phyloP scores from a whole-genome alignment of 805 yeast genomes.

The Debaryomyces prosopidis region DNA sequence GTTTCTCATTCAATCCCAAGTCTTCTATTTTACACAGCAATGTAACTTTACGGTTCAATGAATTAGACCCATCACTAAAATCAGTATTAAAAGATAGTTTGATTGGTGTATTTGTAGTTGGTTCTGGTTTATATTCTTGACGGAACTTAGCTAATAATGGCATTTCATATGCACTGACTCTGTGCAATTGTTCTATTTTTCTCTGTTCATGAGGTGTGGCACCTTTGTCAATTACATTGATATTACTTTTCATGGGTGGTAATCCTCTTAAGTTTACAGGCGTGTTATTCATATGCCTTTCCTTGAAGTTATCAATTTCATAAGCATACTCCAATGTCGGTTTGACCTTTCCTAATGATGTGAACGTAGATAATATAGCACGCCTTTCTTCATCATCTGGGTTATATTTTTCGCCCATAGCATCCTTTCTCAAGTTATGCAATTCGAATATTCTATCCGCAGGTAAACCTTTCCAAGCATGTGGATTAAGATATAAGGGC shows the following conservation, averaged over 20 bases:
- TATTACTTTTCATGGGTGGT: constrained; percentile 39
- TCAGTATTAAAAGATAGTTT: constrained; percentile 66
- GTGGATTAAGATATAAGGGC: constrained; percentile 58
- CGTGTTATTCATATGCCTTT: constrained; percentile 41
- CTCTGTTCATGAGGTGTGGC: constrained; percentile 53
- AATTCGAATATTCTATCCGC: constrained; percentile 61
- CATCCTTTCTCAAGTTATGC: constrained; percentile 57
- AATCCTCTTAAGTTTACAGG: constrained; percentile 36
- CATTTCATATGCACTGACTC: constrained; percentile 89
- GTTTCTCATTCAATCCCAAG: constrained; percentile 50
- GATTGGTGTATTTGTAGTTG: constrained; percentile 50
- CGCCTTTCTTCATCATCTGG: constrained; percentile 64
- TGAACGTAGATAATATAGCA: constrained; percentile 42
- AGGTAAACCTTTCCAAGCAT: constrained; percentile 69
- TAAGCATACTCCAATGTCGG: constrained; percentile 41
- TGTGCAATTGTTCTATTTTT: constrained; percentile 69
- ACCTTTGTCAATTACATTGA: constrained; percentile 36
- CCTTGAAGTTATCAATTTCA: constrained; percentile 44
- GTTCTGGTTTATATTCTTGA: constrained; percentile 58
- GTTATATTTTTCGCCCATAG: constrained; percentile 40
- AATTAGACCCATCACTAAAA: constrained; percentile 74
- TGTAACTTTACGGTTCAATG: constrained; percentile 63
- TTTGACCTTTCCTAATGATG: constrained; percentile 26
- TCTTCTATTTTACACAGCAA: constrained; percentile 54
- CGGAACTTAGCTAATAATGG: constrained; percentile 80